phyloP scores from a whole-genome alignment of 805 yeast genomes.

The Metschnikowia vanudenii region DNA sequence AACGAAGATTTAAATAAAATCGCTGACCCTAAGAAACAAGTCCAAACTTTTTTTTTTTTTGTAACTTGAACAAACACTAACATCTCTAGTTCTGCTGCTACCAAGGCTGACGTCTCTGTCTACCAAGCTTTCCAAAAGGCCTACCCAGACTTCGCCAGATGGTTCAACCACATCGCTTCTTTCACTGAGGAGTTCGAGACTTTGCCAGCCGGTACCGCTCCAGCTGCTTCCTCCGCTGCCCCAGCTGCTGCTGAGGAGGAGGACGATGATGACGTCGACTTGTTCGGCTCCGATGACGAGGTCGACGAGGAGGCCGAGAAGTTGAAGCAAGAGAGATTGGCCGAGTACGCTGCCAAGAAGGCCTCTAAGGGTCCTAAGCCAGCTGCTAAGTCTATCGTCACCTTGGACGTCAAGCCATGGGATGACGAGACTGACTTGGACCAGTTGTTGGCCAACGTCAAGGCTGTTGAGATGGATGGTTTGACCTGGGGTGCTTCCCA shows the following conservation, averaged over 20 bases:
- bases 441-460: constrained; percentile 81
- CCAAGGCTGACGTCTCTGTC: constrained; percentile 93
- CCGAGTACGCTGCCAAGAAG: constrained; percentile 97
- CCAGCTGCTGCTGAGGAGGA: constrained; percentile 51
- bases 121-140: constrained; percentile 91
- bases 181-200: constrained; percentile 80
- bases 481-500: constrained; percentile 97
- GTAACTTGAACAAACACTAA: too few species aligned
- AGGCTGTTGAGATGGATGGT: constrained; percentile 86
- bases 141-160: constrained; percentile 95
- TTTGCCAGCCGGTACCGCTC: constrained; percentile 75
- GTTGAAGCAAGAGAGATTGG: constrained; percentile 95
- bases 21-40: constrained; percentile 27
- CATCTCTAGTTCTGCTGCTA: constrained; percentile 67
- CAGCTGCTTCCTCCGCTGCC: constrained; percentile 46
- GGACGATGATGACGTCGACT: constrained; percentile 85
- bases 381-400: constrained; percentile 96
- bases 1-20: constrained; percentile 44
- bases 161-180: constrained; percentile 98
- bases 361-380: constrained; percentile 97
- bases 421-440: constrained; percentile 98
- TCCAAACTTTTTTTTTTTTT: constrained; percentile 3
- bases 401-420: constrained; percentile 99
- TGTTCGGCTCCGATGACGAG: constrained; percentile 92
- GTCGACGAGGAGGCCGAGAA: constrained; percentile 97